phyloP scores from a whole-genome alignment of 2,329 filamentous ascomycete genomes.

The Leptographium lundbergii region DNA sequence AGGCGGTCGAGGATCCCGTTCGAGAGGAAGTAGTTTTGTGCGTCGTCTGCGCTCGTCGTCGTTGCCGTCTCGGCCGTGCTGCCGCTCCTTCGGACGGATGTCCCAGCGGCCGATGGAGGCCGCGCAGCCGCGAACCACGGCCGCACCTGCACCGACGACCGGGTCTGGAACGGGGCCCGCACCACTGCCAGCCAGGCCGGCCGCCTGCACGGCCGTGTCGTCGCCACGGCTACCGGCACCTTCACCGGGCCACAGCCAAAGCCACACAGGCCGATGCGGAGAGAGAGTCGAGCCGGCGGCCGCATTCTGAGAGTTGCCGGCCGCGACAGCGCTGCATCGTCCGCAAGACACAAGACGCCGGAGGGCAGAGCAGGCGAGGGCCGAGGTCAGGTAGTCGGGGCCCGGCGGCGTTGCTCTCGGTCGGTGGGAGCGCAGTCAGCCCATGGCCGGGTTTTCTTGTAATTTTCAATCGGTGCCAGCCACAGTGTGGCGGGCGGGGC shows the following conservation, averaged over 20 bases:
- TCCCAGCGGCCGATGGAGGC: background rate
- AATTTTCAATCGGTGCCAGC: too few relatives aligned
- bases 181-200: too few relatives aligned
- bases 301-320: conserved; percentile 3
- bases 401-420: too few relatives aligned
- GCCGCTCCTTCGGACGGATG: background rate
- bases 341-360: too few relatives aligned
- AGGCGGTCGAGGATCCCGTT: conserved; percentile 19
- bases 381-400: background rate
- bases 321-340: background rate
- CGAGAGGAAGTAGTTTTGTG: conserved; percentile 22
- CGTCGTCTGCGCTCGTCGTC: background rate
- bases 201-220: too few relatives aligned
- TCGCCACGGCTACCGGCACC: too few relatives aligned
- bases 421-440: too few relatives aligned
- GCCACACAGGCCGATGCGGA: background rate
- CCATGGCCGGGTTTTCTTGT: too few relatives aligned
- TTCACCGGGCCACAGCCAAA: background rate
- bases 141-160: background rate
- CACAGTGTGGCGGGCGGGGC: too few relatives aligned
- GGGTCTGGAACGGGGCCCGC: too few relatives aligned
- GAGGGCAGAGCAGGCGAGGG: background rate
- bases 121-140: background rate
- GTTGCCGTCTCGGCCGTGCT: conserved; percentile 7
- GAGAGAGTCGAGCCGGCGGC: conserved; percentile 1